Percentiles rank a stretch among this genome's conserved stretches.
phyloP scores from a whole-genome alignment of 345 rosid genomes.

The Schrenkiella parvula region DNA sequence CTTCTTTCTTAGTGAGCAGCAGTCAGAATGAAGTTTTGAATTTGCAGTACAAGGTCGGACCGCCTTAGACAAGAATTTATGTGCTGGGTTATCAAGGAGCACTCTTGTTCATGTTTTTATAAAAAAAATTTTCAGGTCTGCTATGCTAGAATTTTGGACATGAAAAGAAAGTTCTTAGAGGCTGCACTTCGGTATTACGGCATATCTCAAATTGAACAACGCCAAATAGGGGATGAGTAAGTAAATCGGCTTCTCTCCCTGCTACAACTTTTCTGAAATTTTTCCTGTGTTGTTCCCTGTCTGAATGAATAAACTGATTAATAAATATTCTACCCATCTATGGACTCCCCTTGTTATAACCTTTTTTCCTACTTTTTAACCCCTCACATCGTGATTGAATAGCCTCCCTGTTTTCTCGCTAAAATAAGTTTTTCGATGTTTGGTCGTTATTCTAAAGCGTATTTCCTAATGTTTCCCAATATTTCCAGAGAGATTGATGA shows the following conservation, averaged over 20 bases:
- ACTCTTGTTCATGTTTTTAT: not conserved
- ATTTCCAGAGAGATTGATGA: conserved; percentile 75
- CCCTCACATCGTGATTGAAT: not conserved
- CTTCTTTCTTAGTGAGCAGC: conserved; percentile 94
- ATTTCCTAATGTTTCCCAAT: not conserved
- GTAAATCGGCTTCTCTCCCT: conserved; percentile 22
- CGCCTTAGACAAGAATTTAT: not conserved
- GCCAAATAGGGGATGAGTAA: conserved; percentile 91
- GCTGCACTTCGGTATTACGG: conserved; percentile 92
- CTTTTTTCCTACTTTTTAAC: not conserved
- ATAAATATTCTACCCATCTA: not conserved
- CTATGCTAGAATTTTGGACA: conserved; percentile 95
- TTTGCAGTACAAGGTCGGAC: conserved; percentile 81
- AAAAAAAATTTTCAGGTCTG: conserved; percentile 55
- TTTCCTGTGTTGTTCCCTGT: not conserved
- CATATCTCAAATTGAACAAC: conserved; percentile 95
- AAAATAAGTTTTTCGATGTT: not conserved
- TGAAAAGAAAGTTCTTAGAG: conserved; percentile 93
- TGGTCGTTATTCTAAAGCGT: not conserved
- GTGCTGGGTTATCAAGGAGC: not conserved
- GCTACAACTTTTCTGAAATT: not conserved
- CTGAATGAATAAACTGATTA: not conserved
- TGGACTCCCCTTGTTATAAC: not conserved
- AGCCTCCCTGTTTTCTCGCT: not conserved
- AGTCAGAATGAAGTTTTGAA: conserved; percentile 90